Base-by-base conservation (phyloP, 1,284 basidiomycete species). In the Malassezia globosa region DNA sequence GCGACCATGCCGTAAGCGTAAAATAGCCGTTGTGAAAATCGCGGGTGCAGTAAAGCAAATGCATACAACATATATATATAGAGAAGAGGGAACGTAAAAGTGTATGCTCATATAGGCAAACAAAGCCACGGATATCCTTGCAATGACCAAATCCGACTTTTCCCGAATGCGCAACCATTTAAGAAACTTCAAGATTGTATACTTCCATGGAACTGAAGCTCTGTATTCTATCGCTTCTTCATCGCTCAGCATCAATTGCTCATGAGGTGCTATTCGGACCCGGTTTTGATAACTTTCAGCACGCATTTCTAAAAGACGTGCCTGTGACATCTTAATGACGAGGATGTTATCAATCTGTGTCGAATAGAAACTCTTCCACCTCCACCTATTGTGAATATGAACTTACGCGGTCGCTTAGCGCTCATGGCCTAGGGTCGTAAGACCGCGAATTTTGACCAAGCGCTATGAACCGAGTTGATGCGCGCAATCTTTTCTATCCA, bases 81-180 rank as follows among this genome's bases (percentile, higher is more conserved):
- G 22, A 7, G 55, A 51, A 3, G 51, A 57, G 5, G 51, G 52
- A 3, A 57, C 40, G 35, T 37, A 34, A 19, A 57, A 57, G 37
- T 54, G 21, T 5, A 43, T 13, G 22, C 41, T 43, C 41, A 43
- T 43, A 7, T n/a, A 43, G 3, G 22, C 8, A 24, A 43, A 13
- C 23, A 43, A 34, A 14, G 11, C 7, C 13, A 35, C 2, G 2
- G 41, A 43, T 1, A 23, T 4, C 2, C 4, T 7, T n/a, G 27
- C 11, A n/a, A 43, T 35, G 13, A 16, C 21, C 8, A 24, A 2
- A 19, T 43, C 41, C 29, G 29, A 31, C 16, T 16, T 31, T 2
- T 11, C 16, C 29, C 29, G 16, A 11, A 16, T 13, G 11, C 29
- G 29, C 11, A 31, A 11, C 29, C 29, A 31, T 11, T 16, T 31